Evolutionary conservation across 495 filamentous ascomycete genomes (phyloP).

Genomic region (Talaromyces borbonicus): DNA sequence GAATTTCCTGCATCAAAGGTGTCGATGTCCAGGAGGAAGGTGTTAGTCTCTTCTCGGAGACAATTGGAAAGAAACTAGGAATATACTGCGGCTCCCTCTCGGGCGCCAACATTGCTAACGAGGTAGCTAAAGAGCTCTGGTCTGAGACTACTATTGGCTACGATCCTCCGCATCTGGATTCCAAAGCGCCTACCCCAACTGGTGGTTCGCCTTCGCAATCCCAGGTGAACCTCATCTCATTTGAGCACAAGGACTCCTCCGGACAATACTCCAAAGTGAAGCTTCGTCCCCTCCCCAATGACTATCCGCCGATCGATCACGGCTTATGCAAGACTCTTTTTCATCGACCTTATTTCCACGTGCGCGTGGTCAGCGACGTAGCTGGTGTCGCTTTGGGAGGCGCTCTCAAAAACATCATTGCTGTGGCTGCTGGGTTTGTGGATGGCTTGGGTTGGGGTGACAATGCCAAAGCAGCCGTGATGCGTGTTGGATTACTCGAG

Average conservation of each 20-base stretch:
- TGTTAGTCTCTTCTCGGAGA: slow-evolving; percentile 85
- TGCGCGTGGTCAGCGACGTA: slow-evolving; percentile 82
- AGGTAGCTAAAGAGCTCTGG: slow-evolving; percentile 91
- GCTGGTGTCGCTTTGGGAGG: slow-evolving; percentile 93
- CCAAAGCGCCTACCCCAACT: slow-evolving; percentile 56
- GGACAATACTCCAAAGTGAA: slow-evolving; percentile 52
- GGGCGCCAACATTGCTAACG: slow-evolving; percentile 92
- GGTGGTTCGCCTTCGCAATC: slow-evolving; percentile 43
- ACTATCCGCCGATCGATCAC: slow-evolving; percentile 79
- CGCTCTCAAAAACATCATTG: slow-evolving; percentile 95
- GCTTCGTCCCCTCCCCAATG: slow-evolving; percentile 61
- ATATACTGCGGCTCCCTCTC: slow-evolving; percentile 97
- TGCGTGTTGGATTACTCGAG: slow-evolving; percentile 89
- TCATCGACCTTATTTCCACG: slow-evolving; percentile 96
- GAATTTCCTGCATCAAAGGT: slow-evolving; percentile 97
- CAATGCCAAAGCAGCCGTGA: slow-evolving; percentile 94
- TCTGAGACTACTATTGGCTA: slow-evolving; percentile 96
- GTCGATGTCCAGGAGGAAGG: slow-evolving; percentile 80
- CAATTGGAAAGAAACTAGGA: slow-evolving; percentile 75
- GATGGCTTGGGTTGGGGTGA: slow-evolving; percentile 95
- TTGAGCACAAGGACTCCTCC: slow-evolving; percentile 56
- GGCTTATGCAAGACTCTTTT: slow-evolving; percentile 71
- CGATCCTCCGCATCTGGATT: slow-evolving; percentile 80
- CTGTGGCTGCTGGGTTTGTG: slow-evolving; percentile 89
- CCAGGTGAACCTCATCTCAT: slow-evolving; percentile 46